A percentile compares a stretch with the other conserved stretches of the same genome.
These are phyloP conservation scores for Sarocladium brachiariae DNA, from an alignment of 2,329 filamentous ascomycete genomes.

Conservation along the genomic window DNA sequence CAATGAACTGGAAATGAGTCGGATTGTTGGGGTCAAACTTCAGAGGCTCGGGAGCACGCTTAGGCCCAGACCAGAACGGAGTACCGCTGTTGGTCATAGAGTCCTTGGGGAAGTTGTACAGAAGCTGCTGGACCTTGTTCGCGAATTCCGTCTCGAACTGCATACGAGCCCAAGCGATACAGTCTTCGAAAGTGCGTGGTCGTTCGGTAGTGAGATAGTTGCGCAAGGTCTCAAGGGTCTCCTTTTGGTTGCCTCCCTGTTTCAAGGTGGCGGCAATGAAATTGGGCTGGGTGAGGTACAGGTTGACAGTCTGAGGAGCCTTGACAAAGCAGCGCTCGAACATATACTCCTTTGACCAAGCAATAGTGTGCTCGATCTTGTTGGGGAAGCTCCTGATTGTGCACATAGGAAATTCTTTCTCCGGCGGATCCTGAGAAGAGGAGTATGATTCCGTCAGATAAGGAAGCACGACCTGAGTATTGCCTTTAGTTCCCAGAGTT, in stretches of 20 bases:
- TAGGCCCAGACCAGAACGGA: constrained; percentile 96
- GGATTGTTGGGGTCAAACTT: constrained; percentile 81
- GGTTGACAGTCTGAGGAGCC: constrained; percentile 86
- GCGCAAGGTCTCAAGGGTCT: constrained; percentile 81
- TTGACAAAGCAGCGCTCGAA: constrained; percentile 94
- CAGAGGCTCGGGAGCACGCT: constrained; percentile 87
- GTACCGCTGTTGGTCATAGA: constrained; percentile 80
- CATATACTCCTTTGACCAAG: constrained; percentile 85
- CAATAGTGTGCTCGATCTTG: constrained; percentile 96
- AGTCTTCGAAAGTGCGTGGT: constrained; percentile 89
- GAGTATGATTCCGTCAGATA: constrained; percentile 94
- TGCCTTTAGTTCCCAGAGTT: constrained; percentile 97
- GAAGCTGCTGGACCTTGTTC: constrained; percentile 89
- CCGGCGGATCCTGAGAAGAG: constrained; percentile 86
- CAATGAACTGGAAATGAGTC: constrained; percentile 82
- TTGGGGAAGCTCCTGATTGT: constrained; percentile 96
- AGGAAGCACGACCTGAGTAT: constrained; percentile 92
- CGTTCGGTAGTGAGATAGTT: constrained; percentile 90
- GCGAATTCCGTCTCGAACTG: constrained; percentile 92
- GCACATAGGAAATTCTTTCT: constrained; percentile 99
- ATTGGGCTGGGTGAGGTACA: constrained; percentile 86
- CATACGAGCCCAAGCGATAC: constrained; percentile 88
- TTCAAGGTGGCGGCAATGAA: constrained; percentile 83
- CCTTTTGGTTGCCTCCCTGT: constrained; percentile 91
- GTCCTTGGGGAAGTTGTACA: constrained; percentile 97